Evolutionary conservation across 1,284 basidiomycete species (phyloP).

Genomic region (Cryptococcus amylolentus): DNA sequence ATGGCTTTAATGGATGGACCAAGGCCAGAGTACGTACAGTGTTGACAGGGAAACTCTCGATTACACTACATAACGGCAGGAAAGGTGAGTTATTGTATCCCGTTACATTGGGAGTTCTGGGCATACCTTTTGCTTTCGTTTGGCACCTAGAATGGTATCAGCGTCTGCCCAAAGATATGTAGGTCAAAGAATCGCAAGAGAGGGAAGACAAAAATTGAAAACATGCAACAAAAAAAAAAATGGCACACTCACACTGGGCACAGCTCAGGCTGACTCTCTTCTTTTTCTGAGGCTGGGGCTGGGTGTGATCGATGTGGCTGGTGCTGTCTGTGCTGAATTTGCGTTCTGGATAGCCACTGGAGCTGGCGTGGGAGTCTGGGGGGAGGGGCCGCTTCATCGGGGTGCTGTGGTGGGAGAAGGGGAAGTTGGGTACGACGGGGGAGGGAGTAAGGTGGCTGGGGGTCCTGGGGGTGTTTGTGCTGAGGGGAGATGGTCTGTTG

Average conservation of each 20-base stretch:
- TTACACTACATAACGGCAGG: slow-evolving; percentile 36
- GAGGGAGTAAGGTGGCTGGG: slow-evolving; percentile 22
- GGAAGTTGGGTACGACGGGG: slow-evolving; percentile 10
- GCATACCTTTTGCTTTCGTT: slow-evolving; percentile 47
- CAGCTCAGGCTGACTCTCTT: slow-evolving; percentile 49
- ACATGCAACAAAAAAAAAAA: not conserved
- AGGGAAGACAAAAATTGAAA: not conserved
- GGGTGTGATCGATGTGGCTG: slow-evolving; percentile 3
- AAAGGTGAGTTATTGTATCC: not conserved
- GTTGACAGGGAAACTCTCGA: slow-evolving; percentile 50
- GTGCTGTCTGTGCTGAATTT: slow-evolving; percentile 16
- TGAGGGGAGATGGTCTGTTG: slow-evolving; percentile 10
- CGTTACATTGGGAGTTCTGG: not conserved
- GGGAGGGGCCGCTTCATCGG: slow-evolving; percentile 19
- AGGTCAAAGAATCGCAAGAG: not conserved
- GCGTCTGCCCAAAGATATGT: not conserved
- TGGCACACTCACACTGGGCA: slow-evolving; percentile 44
- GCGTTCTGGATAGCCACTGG: slow-evolving; percentile 16
- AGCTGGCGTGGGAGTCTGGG: slow-evolving; percentile 7
- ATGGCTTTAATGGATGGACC: not conserved
- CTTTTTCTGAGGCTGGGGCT: slow-evolving; percentile 36
- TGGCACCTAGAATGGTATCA: slow-evolving; percentile 34
- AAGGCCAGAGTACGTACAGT: slow-evolving; percentile 33
- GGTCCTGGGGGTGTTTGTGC: slow-evolving; percentile 24
- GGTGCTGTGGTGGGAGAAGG: slow-evolving; percentile 8